A percentile compares a stretch with the other conserved stretches of the same genome.
Conservation (phyloP, 306 rosid genomes). For the Cucumis sativus region Cucumber_9930_V3 NC_026657.2:9285001-9285500, state of each 20-base stretch:
- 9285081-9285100: neutral
- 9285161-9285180: neutral
- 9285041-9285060: neutral
- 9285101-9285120: conserved; percentile 2
- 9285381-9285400: conserved; percentile 21
- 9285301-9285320: neutral
- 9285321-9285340: neutral
- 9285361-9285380: neutral
- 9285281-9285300: neutral
- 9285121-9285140: neutral
- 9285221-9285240: neutral
- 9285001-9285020: neutral
- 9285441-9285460: conserved; percentile 83
- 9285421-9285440: conserved; percentile 80
- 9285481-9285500: conserved; percentile 72
- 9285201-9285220: neutral
- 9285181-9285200: neutral
- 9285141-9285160: neutral
- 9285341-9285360: neutral
- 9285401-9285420: conserved; percentile 75
- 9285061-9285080: too few species aligned
- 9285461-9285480: conserved; percentile 75
- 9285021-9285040: neutral
- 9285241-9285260: neutral
- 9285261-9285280: neutral